These are phyloP conservation scores for Calonectria montana DNA, from an alignment of 2,329 filamentous ascomycete genomes.

Conservation along the genomic window DNA sequence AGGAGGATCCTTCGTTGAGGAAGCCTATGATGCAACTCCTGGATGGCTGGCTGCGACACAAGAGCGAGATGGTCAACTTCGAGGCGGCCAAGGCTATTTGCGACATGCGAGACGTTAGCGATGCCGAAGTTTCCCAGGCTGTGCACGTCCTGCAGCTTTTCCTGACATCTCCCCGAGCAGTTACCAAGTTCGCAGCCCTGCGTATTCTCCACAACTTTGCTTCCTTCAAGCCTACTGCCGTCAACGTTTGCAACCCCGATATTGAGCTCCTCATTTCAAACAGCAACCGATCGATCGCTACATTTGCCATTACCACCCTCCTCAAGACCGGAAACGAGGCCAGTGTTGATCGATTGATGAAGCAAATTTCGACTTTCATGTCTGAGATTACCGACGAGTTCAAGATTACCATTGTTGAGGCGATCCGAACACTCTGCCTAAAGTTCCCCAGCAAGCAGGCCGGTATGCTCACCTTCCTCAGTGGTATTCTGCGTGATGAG, in stretches of 20 bases:
- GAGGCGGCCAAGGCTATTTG: slow-evolving; percentile 98
- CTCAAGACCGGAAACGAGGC: slow-evolving; percentile 98
- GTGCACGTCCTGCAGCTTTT: slow-evolving; percentile 97
- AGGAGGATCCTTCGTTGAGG: slow-evolving; percentile 88
- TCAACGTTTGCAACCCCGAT: slow-evolving; percentile 94
- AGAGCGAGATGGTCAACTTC: slow-evolving; percentile 99
- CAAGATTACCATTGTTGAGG: slow-evolving; percentile 99
- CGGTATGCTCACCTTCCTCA: slow-evolving; percentile 96
- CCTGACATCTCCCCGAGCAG: slow-evolving; percentile 92
- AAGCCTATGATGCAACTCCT: slow-evolving; percentile 98
- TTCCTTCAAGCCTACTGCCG: slow-evolving; percentile 93
- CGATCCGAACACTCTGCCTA: slow-evolving; percentile 93
- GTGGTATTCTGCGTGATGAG: slow-evolving; percentile 95
- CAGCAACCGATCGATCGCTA: slow-evolving; percentile 96
- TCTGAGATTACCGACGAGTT: slow-evolving; percentile 99
- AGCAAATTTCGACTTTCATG: slow-evolving; percentile 98
- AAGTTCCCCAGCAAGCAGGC: slow-evolving; percentile 99
- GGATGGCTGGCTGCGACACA: slow-evolving; percentile 96
- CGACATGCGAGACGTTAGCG: slow-evolving; percentile 91
- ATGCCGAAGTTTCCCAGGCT: slow-evolving; percentile 89
- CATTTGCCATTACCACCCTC: slow-evolving; percentile 96
- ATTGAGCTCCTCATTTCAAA: slow-evolving; percentile 98
- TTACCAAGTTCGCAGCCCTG: slow-evolving; percentile 97
- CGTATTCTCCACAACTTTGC: slow-evolving; percentile 97
- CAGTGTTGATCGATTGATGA: slow-evolving; percentile 97